These are phyloP conservation scores for Acorus calamus DNA, from an alignment of 106 monocot species.

Conservation along the genomic window DNA sequence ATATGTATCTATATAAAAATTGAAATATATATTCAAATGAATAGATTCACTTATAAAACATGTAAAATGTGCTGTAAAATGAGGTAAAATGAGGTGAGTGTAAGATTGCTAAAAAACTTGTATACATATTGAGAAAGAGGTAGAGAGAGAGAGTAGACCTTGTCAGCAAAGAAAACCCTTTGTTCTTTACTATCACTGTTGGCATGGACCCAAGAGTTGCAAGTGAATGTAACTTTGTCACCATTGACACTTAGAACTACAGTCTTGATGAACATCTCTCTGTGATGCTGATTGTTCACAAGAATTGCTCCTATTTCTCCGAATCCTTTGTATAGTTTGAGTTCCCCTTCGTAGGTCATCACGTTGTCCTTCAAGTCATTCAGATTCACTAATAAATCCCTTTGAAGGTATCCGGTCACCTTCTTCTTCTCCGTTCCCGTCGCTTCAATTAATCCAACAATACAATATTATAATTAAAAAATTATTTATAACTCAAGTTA, in stretches of 20 bases:
- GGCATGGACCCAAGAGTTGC: slow-evolving; percentile 54
- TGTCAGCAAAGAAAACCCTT: slow-evolving; percentile 50
- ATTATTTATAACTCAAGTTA: too few relatives aligned
- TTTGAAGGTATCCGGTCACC: slow-evolving; percentile 22
- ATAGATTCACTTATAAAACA: too few relatives aligned
- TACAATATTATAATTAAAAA: too few relatives aligned
- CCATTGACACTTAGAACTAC: slow-evolving; percentile 20
- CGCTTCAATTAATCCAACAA: slow-evolving; percentile 3
- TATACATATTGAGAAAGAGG: too few relatives aligned
- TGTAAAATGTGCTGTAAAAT: too few relatives aligned
- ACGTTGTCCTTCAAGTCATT: not conserved
- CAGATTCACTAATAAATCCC: not conserved
- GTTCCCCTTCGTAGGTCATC: slow-evolving; percentile 22
- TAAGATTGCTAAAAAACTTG: too few relatives aligned
- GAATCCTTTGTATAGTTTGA: slow-evolving; percentile 27
- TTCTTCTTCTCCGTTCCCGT: slow-evolving; percentile 31
- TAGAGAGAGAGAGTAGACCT: slow-evolving; percentile 17
- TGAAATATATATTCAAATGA: too few relatives aligned
- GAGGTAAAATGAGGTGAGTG: too few relatives aligned
- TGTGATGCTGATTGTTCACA: slow-evolving; percentile 51
- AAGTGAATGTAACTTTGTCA: slow-evolving; percentile 11
- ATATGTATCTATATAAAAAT: too few relatives aligned
- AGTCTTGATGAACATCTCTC: slow-evolving; percentile 44
- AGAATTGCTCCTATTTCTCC: slow-evolving; percentile 45
- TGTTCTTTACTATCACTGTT: slow-evolving; percentile 27